These are phyloP conservation scores for Xanthoconium separans DNA, from an alignment of 1,284 basidiomycete species.

Conservation along the genomic window DNA sequence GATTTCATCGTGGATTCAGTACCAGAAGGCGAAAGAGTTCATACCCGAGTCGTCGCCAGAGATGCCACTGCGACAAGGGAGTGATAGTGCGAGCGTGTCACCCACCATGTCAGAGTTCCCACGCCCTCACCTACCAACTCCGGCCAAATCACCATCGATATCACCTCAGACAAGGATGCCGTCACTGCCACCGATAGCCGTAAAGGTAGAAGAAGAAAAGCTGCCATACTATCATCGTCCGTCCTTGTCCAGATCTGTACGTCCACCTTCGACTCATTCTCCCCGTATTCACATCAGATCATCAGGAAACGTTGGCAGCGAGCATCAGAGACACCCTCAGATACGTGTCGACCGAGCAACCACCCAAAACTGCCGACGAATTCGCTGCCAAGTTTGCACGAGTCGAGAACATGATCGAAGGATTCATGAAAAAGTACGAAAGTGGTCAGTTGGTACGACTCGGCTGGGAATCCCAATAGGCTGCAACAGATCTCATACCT, in stretches of 20 bases:
- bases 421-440: slow-evolving; percentile 22
- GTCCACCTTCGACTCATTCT: not conserved
- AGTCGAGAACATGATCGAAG: slow-evolving; percentile 22
- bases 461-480: slow-evolving; percentile 22
- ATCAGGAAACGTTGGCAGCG: slow-evolving; percentile 3
- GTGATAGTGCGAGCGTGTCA: slow-evolving; percentile 14
- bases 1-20: slow-evolving; percentile 26
- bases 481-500: not conserved
- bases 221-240: not conserved
- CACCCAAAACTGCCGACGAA: slow-evolving; percentile 22
- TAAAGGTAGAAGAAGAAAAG: slow-evolving; percentile 25
- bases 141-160: slow-evolving; percentile 22
- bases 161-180: slow-evolving; percentile 14
- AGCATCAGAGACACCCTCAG: slow-evolving; percentile 15
- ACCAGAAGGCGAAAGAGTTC: slow-evolving; percentile 26
- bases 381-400: slow-evolving; percentile 21
- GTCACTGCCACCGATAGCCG: slow-evolving; percentile 32
- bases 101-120: slow-evolving; percentile 16
- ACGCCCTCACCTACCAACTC: slow-evolving; percentile 29
- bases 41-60: slow-evolving; percentile 15
- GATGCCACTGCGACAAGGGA: not conserved
- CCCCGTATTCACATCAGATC: not conserved
- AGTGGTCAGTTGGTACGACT: slow-evolving; percentile 20
- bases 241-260: not conserved
- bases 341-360: not conserved